Conservation (phyloP, 2,329 filamentous ascomycete genomes). For the Verticillium zaregamsianum region DNA sequence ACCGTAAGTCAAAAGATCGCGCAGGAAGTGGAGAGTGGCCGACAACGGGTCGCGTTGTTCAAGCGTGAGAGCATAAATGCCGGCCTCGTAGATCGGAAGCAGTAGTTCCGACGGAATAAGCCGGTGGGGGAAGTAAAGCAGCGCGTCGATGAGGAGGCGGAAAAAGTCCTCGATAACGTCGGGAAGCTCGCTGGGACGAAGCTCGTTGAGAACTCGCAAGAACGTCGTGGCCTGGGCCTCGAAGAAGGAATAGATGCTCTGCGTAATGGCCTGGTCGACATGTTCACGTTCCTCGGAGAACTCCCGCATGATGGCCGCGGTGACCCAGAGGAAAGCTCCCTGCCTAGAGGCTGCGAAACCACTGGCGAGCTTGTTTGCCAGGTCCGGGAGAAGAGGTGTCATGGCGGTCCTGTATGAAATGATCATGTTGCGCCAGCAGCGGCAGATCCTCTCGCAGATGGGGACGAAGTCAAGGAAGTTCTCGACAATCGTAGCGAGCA, state of each 20-base stretch:
- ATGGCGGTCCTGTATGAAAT: slow-evolving; percentile 91
- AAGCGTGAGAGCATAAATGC: slow-evolving; percentile 78
- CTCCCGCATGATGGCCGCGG: slow-evolving; percentile 88
- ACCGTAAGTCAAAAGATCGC: slow-evolving; percentile 87
- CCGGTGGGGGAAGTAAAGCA: slow-evolving; percentile 86
- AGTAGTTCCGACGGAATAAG: slow-evolving; percentile 77
- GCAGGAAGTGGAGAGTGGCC: slow-evolving; percentile 86
- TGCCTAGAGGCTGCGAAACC: slow-evolving; percentile 85
- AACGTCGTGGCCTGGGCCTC: slow-evolving; percentile 90
- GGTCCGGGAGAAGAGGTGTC: slow-evolving; percentile 73
- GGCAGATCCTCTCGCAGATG: slow-evolving; percentile 88
- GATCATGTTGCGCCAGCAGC: slow-evolving; percentile 96
- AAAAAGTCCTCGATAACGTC: slow-evolving; percentile 95
- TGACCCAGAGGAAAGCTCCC: slow-evolving; percentile 98
- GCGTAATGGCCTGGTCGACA: slow-evolving; percentile 75
- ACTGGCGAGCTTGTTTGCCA: slow-evolving; percentile 83
- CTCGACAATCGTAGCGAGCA: slow-evolving; percentile 80
- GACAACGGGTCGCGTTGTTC: slow-evolving; percentile 90
- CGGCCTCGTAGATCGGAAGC: slow-evolving; percentile 79
- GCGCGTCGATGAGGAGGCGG: slow-evolving; percentile 83
- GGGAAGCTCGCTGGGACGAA: slow-evolving; percentile 70
- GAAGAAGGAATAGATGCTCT: slow-evolving; percentile 91
- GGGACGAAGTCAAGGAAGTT: slow-evolving; percentile 83
- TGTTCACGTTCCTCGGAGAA: slow-evolving; percentile 88
- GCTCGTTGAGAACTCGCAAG: slow-evolving; percentile 80